A percentile compares a stretch with the other conserved stretches of the same genome.
Evolutionary conservation across 2,329 filamentous ascomycete species (phyloP).

Genomic region (Fusarium sp.): DNA sequence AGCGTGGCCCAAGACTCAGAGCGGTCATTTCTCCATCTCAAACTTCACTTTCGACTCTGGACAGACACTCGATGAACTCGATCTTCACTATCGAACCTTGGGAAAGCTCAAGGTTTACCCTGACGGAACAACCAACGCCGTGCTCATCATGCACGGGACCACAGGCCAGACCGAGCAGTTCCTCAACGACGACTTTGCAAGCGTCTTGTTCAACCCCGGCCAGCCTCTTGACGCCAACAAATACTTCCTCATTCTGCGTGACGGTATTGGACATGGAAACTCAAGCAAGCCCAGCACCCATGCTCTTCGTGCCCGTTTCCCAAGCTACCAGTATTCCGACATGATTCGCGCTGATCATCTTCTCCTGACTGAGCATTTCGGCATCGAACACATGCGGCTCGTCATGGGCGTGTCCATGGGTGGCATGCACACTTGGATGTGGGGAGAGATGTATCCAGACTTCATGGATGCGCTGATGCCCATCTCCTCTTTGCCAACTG

Average conservation of each 20-base stretch:
- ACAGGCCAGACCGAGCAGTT: background rate
- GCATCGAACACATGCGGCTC: constrained; percentile 4
- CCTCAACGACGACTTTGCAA: constrained; percentile 15
- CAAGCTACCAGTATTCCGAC: constrained; percentile 20
- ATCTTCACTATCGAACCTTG: constrained; percentile 26
- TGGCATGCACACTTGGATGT: constrained; percentile 31
- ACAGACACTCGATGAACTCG: background rate
- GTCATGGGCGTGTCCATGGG: constrained; percentile 25
- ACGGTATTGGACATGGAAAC: constrained; percentile 24
- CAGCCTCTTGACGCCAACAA: constrained; percentile 13
- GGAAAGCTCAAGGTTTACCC: constrained; percentile 20
- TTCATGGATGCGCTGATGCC: constrained; percentile 27
- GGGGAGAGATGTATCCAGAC: background rate
- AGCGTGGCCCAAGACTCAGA: background rate
- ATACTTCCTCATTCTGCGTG: constrained; percentile 29
- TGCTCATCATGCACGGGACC: constrained; percentile 20
- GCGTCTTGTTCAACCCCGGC: constrained; percentile 11
- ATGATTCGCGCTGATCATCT: constrained; percentile 14
- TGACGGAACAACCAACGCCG: constrained; percentile 21
- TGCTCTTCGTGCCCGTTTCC: constrained; percentile 1
- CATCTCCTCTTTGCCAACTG: constrained; percentile 7
- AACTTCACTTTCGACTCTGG: constrained; percentile 20
- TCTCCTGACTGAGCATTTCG: constrained; percentile 10
- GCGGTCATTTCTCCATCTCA: background rate
- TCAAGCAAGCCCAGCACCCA: constrained; percentile 27